Conservation (phyloP, 441 rosid species). For the Euphorbia celastroides region DNA sequence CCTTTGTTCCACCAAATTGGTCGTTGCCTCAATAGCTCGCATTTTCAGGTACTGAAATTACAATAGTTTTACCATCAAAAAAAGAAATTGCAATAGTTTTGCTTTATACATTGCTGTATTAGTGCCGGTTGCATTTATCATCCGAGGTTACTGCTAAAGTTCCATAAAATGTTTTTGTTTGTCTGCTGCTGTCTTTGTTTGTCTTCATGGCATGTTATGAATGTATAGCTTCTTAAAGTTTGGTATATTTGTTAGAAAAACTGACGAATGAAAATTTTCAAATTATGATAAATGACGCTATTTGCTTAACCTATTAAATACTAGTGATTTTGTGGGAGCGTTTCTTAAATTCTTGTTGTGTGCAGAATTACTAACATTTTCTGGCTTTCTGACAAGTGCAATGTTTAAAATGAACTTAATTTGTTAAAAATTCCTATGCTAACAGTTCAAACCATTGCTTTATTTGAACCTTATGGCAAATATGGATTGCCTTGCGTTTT, state of each 20-base stretch:
- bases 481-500: background rate
- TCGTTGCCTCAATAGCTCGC: slow-evolving; percentile 71
- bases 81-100: slow-evolving; percentile 8
- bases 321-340: background rate
- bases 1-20: slow-evolving; percentile 61
- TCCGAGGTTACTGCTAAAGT: background rate
- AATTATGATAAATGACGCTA: background rate
- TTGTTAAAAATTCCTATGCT: background rate
- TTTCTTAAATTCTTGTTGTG: background rate
- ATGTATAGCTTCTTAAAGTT: background rate
- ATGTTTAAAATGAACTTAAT: background rate
- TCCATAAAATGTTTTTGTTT: background rate
- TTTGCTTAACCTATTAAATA: background rate
- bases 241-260: too few relatives aligned
- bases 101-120: background rate
- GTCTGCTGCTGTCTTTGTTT: background rate
- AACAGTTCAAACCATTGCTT: background rate
- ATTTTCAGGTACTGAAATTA: slow-evolving; percentile 61
- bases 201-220: background rate
- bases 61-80: slow-evolving; percentile 7
- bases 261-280: background rate
- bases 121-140: background rate
- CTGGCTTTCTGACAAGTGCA: background rate
- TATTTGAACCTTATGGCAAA: background rate
- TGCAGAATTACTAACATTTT: slow-evolving; percentile 1